Percentiles rank a stretch among this genome's conserved stretches.
phyloP scores from a whole-genome alignment of 2,329 filamentous ascomycete genomes.

The Colletotrichum horii region DNA sequence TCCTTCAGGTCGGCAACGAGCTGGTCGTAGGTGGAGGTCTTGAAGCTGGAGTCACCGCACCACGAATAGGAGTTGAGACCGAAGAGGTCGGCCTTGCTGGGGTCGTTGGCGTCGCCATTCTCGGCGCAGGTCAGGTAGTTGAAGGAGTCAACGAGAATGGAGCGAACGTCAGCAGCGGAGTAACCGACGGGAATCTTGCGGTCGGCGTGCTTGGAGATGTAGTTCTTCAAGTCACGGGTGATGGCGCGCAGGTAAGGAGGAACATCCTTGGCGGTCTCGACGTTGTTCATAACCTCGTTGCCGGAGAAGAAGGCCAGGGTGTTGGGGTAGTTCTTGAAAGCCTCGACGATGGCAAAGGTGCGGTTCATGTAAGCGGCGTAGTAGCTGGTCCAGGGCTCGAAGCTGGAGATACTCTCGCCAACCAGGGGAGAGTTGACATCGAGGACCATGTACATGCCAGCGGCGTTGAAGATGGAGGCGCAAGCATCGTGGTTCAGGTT shows the following conservation, averaged over 20 bases:
- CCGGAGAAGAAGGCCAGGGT: slow-evolving; percentile 77
- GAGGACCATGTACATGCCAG: slow-evolving; percentile 72
- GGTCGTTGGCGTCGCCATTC: slow-evolving; percentile 57
- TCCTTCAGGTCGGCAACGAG: slow-evolving; percentile 70
- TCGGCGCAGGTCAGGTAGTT: slow-evolving; percentile 75
- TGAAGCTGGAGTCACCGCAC: slow-evolving; percentile 69
- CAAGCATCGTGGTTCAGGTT: slow-evolving; percentile 71
- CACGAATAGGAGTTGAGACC: slow-evolving; percentile 78
- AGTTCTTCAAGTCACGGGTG: slow-evolving; percentile 81
- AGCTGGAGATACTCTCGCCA: slow-evolving; percentile 62
- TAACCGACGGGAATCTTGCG: slow-evolving; percentile 79
- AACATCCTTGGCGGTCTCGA: slow-evolving; percentile 61
- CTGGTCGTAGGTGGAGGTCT: slow-evolving; percentile 65
- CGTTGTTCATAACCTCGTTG: slow-evolving; percentile 78
- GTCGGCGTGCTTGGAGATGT: slow-evolving; percentile 73
- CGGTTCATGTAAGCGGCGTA: slow-evolving; percentile 66
- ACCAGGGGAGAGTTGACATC: slow-evolving; percentile 71
- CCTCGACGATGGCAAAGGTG: slow-evolving; percentile 70
- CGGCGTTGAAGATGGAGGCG: slow-evolving; percentile 71
- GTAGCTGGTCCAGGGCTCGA: slow-evolving; percentile 64
- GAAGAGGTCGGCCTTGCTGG: slow-evolving; percentile 75
- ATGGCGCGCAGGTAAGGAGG: slow-evolving; percentile 78
- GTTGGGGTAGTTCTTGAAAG: slow-evolving; percentile 71
- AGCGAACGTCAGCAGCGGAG: slow-evolving; percentile 79
- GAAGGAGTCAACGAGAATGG: slow-evolving; percentile 75